Evolutionary conservation across 164 flowering plant species (phyloP).

Genomic region (Taxillus chinensis): DNA sequence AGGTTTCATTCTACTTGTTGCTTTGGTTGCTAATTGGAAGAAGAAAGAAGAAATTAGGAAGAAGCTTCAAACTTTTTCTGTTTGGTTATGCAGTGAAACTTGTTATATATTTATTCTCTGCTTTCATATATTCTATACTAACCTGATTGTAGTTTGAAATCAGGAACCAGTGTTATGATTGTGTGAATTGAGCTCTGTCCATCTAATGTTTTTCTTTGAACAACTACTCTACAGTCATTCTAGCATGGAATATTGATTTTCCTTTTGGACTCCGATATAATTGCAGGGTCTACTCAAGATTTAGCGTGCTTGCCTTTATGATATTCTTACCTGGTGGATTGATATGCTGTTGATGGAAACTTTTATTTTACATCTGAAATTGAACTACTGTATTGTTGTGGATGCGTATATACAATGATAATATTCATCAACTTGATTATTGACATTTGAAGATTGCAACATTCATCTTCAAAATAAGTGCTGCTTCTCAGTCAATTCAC

Average conservation of each 20-base stretch:
- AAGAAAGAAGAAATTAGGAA: too few relatives aligned
- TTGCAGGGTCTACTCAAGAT: conserved; percentile 82
- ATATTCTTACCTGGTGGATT: conserved; percentile 81
- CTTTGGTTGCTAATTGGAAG: too few relatives aligned
- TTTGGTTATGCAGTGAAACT: too few relatives aligned
- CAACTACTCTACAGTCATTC: conserved; percentile 16
- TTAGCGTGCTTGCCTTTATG: conserved; percentile 70
- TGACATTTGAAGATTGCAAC: conserved; percentile 22
- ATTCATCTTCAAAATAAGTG: conserved; percentile 10
- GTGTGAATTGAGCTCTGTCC: neutral
- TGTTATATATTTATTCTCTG: too few relatives aligned
- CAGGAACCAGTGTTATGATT: conserved; percentile 3
- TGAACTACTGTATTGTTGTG: conserved; percentile 32
- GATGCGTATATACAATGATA: conserved; percentile 25
- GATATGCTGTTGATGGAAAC: conserved; percentile 73
- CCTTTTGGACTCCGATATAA: conserved; percentile 61
- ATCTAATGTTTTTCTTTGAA: conserved; percentile 10
- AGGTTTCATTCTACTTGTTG: too few relatives aligned
- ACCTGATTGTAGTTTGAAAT: neutral
- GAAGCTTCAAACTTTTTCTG: too few relatives aligned
- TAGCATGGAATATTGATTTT: conserved; percentile 48
- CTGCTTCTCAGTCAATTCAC: neutral
- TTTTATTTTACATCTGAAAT: conserved; percentile 62
- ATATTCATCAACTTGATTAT: conserved; percentile 16
- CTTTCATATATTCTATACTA: neutral